These are phyloP conservation scores for Pythium aristosporum DNA, from an alignment of 352 stramenopile genomes.

Conservation along the genomic window DNA sequence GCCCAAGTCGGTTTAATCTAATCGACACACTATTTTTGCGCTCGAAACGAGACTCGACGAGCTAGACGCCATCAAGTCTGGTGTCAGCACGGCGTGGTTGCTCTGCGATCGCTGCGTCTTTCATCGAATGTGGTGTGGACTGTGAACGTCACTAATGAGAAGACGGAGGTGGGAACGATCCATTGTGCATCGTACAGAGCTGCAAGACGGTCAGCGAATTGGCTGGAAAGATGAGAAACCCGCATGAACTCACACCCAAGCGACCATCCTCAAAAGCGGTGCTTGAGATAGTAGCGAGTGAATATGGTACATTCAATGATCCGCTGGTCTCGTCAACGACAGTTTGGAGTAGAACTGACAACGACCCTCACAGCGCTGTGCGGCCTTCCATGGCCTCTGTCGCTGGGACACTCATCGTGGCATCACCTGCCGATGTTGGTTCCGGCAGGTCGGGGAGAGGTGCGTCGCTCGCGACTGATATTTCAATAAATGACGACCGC, in stretches of 20 bases:
- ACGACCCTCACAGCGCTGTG: background rate
- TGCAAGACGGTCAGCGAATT: no score
- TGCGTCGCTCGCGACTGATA: conserved; percentile 31
- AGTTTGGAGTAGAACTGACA: background rate
- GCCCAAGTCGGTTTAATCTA: background rate
- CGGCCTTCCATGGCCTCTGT: conserved; percentile 24
- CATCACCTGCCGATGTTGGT: background rate
- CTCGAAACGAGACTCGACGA: no score
- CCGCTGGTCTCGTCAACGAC: background rate
- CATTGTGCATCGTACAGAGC: no score
- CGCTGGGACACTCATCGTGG: background rate
- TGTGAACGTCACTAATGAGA: no score
- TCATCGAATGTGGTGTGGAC: no score
- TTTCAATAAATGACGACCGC: conserved; percentile 67
- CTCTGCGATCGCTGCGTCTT: no score
- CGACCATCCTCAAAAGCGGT: background rate
- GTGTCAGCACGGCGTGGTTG: no score
- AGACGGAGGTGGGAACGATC: no score
- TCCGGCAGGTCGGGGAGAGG: conserved; percentile 14
- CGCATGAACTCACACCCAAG: no score
- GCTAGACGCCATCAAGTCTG: no score
- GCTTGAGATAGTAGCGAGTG: background rate
- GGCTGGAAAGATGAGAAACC: no score
- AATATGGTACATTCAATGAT: conserved; percentile 3
- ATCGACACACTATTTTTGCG: no score